Conservation (phyloP, 768 basidiomycete species). For the Grammothele lineata region DNA sequence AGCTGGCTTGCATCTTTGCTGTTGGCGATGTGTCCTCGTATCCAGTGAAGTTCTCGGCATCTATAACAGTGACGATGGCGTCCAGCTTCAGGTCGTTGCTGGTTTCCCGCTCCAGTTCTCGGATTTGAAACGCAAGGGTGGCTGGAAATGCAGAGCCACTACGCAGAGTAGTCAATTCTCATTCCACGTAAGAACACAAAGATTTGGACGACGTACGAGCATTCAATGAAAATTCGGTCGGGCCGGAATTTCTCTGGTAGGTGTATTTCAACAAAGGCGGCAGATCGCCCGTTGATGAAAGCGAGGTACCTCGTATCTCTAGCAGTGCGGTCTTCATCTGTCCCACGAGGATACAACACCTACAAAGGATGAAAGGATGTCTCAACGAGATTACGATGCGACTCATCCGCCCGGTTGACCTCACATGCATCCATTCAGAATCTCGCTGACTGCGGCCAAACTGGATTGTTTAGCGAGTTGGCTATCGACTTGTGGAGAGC, state of each 20-base stretch:
- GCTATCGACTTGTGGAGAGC: constrained; percentile 65
- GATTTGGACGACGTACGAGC: constrained; percentile 59
- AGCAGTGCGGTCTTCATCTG: constrained; percentile 89
- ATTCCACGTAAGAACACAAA: background rate
- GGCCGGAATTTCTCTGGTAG: constrained; percentile 76
- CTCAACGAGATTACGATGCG: too few relatives aligned
- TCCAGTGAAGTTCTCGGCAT: constrained; percentile 87
- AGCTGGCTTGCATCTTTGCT: constrained; percentile 92
- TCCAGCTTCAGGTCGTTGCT: constrained; percentile 75
- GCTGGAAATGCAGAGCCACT: constrained; percentile 96
- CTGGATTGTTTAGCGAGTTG: constrained; percentile 83
- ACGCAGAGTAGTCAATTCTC: background rate
- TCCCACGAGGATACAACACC: constrained; percentile 92
- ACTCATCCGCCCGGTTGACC: too few relatives aligned
- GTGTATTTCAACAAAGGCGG: background rate
- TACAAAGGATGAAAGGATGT: too few relatives aligned
- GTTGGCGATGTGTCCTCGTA: constrained; percentile 93
- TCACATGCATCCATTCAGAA: constrained; percentile 94
- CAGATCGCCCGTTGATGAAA: background rate
- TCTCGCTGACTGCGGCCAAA: constrained; percentile 86
- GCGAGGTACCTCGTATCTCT: constrained; percentile 72
- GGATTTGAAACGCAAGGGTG: constrained; percentile 91
- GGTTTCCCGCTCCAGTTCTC: constrained; percentile 81
- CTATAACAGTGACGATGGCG: constrained; percentile 87
- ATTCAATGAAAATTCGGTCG: constrained; percentile 92